Base-by-base conservation (phyloP, 495 filamentous ascomycete species). In the Xylaria nigripes region DNA sequence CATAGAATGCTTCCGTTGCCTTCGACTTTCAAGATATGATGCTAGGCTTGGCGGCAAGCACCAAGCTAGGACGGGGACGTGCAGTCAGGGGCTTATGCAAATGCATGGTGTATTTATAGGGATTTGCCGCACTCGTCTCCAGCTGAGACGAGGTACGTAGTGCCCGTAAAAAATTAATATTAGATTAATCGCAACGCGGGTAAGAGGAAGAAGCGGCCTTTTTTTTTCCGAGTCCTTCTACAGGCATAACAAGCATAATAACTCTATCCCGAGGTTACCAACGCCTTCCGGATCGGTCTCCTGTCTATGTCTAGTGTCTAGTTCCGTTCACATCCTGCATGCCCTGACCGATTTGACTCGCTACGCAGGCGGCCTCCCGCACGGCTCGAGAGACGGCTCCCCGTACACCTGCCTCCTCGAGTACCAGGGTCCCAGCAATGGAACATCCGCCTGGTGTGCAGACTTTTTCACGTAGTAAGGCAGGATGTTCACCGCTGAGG, bases 401-500 rank as follows among this genome's bases (percentile, higher is more conserved):
- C 55, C 86, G 76, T 25, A 90, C 83, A 1, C 78, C 73, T 2
- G 85, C 86, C 59, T 92, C 88, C 67, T 92, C 87, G 12, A 92
- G 68, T 27, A 88, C 85, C 51, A 88, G 58, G 59, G 90, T 61
- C 3, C 88, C 87, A 1, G 82, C 84, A 60, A 90, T 90, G 12
- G 86, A 91, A 64, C 87, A 90, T 2, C 87, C 87, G 5, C 86
- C 87, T 0, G 87, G 87, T 6, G 88, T 90, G 50, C 74, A 81
- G 15, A 92, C 86, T 70, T 89, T 89, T 51, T 92, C 87, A 49
- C 82, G 75, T 45, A 91, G 65, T 41, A 91, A 61, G 6, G 87
- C 87, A 5, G 87, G 87, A 62, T 90, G 86, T 57, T 90, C 86
- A 6, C 87, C 86, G 41, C 73, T 76, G 21, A 87, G 67, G 30